Conservation (phyloP, 805 yeast species). For the Metschnikowia anglica region DNA sequence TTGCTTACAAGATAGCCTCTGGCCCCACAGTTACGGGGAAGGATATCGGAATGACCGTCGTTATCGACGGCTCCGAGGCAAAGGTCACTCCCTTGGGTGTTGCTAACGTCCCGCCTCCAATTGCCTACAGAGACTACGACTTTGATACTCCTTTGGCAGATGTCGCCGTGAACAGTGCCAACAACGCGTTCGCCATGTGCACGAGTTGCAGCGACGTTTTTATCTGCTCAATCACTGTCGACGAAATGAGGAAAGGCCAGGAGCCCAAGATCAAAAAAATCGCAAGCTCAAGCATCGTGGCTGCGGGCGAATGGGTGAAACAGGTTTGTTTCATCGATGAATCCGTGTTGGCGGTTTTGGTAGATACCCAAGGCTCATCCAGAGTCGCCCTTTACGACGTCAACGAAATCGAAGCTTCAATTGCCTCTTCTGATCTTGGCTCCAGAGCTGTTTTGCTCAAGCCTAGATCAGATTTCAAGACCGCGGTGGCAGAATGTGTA, state of each 20-base stretch:
- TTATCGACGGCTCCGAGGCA: constrained; percentile 71
- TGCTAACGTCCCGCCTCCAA: constrained; percentile 96
- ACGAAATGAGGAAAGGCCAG: constrained; percentile 47
- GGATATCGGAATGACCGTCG: constrained; percentile 78
- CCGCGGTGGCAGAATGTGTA: constrained; percentile 57
- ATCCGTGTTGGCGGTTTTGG: constrained; percentile 50
- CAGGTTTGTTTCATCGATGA: constrained; percentile 62
- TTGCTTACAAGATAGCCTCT: constrained; percentile 57
- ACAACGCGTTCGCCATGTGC: constrained; percentile 57
- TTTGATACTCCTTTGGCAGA: constrained; percentile 54
- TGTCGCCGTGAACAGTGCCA: constrained; percentile 61
- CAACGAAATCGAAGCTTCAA: constrained; percentile 12
- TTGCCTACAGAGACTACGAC: constrained; percentile 66
- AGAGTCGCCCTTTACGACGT: constrained; percentile 52
- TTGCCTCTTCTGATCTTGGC: constrained; percentile 8
- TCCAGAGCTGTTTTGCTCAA: constrained; percentile 56
- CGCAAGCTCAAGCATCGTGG: constrained; percentile 30
- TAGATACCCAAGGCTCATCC: constrained; percentile 56
- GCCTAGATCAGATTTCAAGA: constrained; percentile 51
- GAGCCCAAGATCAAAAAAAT: constrained; percentile 45
- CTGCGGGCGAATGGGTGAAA: constrained; percentile 50
- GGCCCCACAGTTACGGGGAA: constrained; percentile 70
- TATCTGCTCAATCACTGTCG: constrained; percentile 43
- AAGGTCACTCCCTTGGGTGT: constrained; percentile 77
- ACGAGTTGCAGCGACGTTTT: constrained; percentile 41